These are phyloP conservation scores for Pyracantha coccinea DNA, from an alignment of 331 rosid species.

Conservation along the genomic window DNA sequence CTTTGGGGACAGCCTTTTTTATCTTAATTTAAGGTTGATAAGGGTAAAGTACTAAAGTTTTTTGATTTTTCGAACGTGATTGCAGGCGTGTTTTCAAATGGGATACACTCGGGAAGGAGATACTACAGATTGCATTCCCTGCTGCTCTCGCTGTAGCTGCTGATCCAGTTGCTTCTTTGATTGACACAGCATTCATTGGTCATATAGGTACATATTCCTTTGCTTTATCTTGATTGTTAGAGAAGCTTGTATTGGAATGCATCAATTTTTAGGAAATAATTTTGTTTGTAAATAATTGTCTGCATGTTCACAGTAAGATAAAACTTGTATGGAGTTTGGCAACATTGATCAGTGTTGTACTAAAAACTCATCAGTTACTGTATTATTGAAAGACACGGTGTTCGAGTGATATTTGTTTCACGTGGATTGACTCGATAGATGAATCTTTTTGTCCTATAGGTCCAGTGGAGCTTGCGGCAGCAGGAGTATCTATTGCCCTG, in stretches of 20 bases:
- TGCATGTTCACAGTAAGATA: neutral
- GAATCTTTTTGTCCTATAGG: slow-evolving; percentile 27
- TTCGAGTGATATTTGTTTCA: neutral
- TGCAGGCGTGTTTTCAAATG: slow-evolving; percentile 61
- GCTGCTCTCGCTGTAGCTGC: slow-evolving; percentile 94
- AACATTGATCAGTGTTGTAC: neutral
- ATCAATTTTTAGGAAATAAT: neutral
- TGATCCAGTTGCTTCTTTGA: slow-evolving; percentile 93
- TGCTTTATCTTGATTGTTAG: neutral
- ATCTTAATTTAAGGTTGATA: neutral
- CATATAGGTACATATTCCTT: slow-evolving; percentile 46
- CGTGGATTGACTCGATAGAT: neutral
- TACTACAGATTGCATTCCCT: slow-evolving; percentile 76
- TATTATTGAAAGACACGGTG: neutral
- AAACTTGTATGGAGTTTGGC: neutral
- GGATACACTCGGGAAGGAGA: slow-evolving; percentile 68
- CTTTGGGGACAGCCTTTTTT: neutral
- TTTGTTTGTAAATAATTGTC: neutral
- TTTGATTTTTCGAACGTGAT: neutral
- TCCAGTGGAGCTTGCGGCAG: slow-evolving; percentile 93
- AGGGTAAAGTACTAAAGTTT: neutral
- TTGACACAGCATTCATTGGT: slow-evolving; percentile 93
- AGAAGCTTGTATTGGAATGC: neutral
- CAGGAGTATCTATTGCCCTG: slow-evolving; percentile 88
- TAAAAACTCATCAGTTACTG: too few species aligned